Percentiles rank a stretch among this genome's conserved stretches.
These are phyloP conservation scores for Corrigiola litoralis DNA, from an alignment of 179 eudicot species.

Conservation along the genomic window DNA sequence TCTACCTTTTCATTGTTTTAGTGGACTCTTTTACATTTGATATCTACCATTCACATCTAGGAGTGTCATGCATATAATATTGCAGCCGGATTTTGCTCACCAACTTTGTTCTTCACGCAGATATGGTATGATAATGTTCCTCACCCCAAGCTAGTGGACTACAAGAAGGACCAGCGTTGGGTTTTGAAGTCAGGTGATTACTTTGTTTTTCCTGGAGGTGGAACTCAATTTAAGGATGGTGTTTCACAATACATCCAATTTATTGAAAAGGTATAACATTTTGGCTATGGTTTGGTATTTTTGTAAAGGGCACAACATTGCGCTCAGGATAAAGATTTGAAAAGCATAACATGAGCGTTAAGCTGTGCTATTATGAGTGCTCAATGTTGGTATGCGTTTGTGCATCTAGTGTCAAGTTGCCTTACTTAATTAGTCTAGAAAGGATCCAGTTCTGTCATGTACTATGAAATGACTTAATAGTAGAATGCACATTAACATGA, in stretches of 20 bases:
- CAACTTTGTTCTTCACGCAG: constrained; percentile 27
- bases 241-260: constrained; percentile 64
- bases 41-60: background rate
- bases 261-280: constrained; percentile 63
- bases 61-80: background rate
- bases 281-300: background rate
- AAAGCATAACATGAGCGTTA: no score
- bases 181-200: constrained; percentile 73
- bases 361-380: no score
- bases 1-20: background rate
- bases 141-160: constrained; percentile 93
- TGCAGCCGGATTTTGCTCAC: background rate
- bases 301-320: background rate
- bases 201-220: constrained; percentile 94
- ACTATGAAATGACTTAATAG: no score
- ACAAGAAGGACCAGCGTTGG: constrained; percentile 96
- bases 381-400: background rate
- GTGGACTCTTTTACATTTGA: background rate
- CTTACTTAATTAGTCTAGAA: background rate
- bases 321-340: no score
- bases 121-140: constrained; percentile 97
- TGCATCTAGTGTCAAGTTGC: background rate
- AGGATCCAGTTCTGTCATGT: background rate
- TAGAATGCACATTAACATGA: no score
- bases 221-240: constrained; percentile 94